phyloP scores from a whole-genome alignment of 306 rosid species.

The Vigna mungo region DNA sequence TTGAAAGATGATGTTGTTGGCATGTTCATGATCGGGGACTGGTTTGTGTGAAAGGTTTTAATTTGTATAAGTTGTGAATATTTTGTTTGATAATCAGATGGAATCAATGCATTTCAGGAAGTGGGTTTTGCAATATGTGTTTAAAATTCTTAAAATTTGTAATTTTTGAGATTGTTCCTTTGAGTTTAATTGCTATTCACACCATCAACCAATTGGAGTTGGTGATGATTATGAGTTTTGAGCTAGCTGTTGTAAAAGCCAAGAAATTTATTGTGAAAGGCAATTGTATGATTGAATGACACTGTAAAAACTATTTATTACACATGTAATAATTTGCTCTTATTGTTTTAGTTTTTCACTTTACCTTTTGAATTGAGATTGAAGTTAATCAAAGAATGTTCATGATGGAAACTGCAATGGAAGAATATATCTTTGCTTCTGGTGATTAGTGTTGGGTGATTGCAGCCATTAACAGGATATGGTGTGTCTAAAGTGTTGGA shows the following conservation, averaged over 20 bases:
- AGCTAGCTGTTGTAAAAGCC: not conserved
- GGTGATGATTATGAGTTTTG: not conserved
- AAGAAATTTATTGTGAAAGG: too few relatives aligned
- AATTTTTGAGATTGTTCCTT: not conserved
- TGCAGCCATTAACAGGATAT: conserved; percentile 40
- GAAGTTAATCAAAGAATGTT: not conserved
- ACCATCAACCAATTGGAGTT: not conserved
- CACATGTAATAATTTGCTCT: not conserved
- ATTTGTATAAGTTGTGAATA: not conserved
- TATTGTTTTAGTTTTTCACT: not conserved
- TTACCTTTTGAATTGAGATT: not conserved
- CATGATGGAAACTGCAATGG: not conserved
- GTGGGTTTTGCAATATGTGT: conserved; percentile 1
- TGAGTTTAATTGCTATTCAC: not conserved
- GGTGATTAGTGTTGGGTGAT: not conserved
- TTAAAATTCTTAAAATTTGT: not conserved
- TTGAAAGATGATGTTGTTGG: not conserved
- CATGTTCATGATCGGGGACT: not conserved
- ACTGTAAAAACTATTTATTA: not conserved
- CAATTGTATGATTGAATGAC: not conserved
- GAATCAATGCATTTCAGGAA: not conserved
- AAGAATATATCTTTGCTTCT: not conserved
- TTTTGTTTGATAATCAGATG: not conserved
- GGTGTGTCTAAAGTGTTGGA: conserved; percentile 49
- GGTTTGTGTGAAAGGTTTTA: not conserved